A percentile compares a stretch with the other conserved stretches of the same genome.
phyloP scores from a whole-genome alignment of 495 filamentous ascomycete genomes.

The Articulospora tetracladia region DNA sequence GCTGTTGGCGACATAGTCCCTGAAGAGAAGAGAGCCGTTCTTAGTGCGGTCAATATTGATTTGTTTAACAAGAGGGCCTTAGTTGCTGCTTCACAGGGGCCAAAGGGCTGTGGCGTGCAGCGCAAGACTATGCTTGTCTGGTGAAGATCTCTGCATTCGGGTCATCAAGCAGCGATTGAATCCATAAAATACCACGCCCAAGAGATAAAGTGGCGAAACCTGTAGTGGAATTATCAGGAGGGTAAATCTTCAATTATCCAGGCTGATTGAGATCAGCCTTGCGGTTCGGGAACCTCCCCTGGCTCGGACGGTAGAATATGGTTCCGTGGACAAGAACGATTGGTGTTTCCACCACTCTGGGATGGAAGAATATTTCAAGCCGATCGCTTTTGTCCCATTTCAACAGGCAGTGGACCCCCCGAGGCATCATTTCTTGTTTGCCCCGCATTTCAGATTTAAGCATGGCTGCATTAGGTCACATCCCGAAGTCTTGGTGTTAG shows the following conservation, averaged over 20 bases:
- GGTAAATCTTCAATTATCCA: too few relatives aligned
- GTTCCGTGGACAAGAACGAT: not conserved
- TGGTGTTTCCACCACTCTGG: not conserved
- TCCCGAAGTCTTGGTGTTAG: not conserved
- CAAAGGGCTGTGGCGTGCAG: not conserved
- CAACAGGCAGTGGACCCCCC: not conserved
- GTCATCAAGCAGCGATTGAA: too few relatives aligned
- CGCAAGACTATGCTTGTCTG: not conserved
- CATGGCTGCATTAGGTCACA: not conserved
- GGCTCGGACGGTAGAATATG: too few relatives aligned
- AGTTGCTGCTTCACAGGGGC: not conserved
- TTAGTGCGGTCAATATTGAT: slow-evolving; percentile 1
- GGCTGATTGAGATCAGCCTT: too few relatives aligned
- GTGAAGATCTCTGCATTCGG: not conserved
- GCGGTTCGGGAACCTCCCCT: too few relatives aligned
- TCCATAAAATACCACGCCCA: too few relatives aligned
- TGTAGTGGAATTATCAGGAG: too few relatives aligned
- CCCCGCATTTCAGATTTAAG: not conserved
- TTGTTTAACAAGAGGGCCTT: not conserved
- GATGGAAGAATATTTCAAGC: not conserved
- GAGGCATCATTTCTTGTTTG: not conserved
- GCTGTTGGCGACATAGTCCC: slow-evolving; percentile 3
- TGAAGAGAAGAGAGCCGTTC: slow-evolving; percentile 1
- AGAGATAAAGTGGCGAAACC: too few relatives aligned
- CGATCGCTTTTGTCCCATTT: not conserved